phyloP scores from a whole-genome alignment of 768 basidiomycete species.

The Rhizopogon vesiculosus region DNA sequence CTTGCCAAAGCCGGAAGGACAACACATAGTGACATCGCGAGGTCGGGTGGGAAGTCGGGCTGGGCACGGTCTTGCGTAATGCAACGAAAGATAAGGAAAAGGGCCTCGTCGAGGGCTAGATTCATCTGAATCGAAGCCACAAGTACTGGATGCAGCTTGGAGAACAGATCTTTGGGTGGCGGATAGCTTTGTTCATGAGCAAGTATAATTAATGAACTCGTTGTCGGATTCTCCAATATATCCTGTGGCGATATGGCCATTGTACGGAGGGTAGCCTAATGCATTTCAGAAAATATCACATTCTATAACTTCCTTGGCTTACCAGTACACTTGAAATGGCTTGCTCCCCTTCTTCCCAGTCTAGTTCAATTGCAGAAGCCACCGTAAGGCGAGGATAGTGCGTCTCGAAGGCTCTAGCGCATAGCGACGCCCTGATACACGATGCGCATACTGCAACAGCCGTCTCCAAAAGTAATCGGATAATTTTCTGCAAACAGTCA shows the following conservation, averaged over 20 bases:
- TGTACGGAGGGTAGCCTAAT: conserved; percentile 26
- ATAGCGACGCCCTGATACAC: conserved; percentile 38
- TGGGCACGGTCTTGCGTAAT: conserved; percentile 3
- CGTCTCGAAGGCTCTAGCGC: conserved; percentile 41
- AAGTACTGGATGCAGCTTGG: conserved; percentile 36
- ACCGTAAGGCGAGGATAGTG: conserved; percentile 42
- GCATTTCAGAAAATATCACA: not conserved
- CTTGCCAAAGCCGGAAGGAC: conserved; percentile 55
- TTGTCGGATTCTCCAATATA: conserved; percentile 19
- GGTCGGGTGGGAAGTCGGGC: conserved; percentile 31
- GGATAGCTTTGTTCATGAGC: conserved; percentile 14
- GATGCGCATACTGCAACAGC: conserved; percentile 30
- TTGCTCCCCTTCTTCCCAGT: conserved; percentile 38
- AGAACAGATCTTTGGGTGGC: not conserved
- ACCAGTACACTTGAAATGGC: conserved; percentile 37
- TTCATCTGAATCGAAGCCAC: conserved; percentile 51
- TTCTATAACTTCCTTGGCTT: conserved; percentile 11
- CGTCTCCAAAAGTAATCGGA: conserved; percentile 30
- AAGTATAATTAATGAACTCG: conserved; percentile 20
- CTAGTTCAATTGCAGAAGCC: conserved; percentile 23
- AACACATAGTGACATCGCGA: conserved; percentile 42
- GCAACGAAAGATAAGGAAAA: conserved; percentile 48
- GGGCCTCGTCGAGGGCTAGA: conserved; percentile 50
- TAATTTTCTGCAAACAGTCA: conserved; percentile 17
- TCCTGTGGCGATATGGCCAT: conserved; percentile 21